Evolutionary conservation across 2,329 filamentous ascomycete genomes (phyloP).

Genomic region (Mycosphaerella sp.): DNA sequence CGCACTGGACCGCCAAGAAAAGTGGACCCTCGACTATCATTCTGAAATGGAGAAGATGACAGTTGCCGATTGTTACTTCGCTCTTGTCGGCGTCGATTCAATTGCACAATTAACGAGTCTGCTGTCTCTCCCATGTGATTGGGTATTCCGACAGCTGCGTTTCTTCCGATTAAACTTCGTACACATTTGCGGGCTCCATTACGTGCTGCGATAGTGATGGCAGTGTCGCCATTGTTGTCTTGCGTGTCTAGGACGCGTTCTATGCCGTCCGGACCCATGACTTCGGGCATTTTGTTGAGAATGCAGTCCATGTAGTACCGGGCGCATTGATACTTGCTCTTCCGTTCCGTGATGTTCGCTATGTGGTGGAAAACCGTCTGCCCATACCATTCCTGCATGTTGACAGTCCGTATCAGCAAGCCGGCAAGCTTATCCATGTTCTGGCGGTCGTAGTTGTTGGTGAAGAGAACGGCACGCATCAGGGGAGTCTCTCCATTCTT

Average conservation of each 20-base stretch:
- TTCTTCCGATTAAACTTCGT: constrained; percentile 63
- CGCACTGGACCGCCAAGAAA: constrained; percentile 28
- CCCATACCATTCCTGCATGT: constrained; percentile 69
- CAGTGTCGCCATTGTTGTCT: constrained; percentile 84
- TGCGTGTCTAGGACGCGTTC: constrained; percentile 73
- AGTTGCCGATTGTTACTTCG: constrained; percentile 55
- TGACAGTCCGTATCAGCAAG: constrained; percentile 75
- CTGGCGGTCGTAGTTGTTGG: constrained; percentile 91
- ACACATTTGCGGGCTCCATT: constrained; percentile 76
- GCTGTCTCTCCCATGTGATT: constrained; percentile 79
- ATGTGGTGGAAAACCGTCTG: constrained; percentile 94
- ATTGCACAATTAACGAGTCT: constrained; percentile 70
- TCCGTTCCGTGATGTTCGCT: constrained; percentile 76
- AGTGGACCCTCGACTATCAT: constrained; percentile 19
- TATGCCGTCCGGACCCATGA: constrained; percentile 67
- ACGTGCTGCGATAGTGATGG: constrained; percentile 77
- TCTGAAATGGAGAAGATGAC: constrained; percentile 60
- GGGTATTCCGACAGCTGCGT: constrained; percentile 73
- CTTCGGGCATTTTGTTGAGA: constrained; percentile 76
- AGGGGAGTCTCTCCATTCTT: constrained; percentile 72
- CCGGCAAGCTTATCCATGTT: constrained; percentile 81
- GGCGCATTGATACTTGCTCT: constrained; percentile 81
- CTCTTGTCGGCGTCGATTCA: constrained; percentile 63
- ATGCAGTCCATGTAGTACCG: constrained; percentile 91
- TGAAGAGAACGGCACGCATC: constrained; percentile 92